Evolutionary conservation across 208 protist genomes (phyloP).

Genomic region (Acanthamoeba royreba): DNA sequence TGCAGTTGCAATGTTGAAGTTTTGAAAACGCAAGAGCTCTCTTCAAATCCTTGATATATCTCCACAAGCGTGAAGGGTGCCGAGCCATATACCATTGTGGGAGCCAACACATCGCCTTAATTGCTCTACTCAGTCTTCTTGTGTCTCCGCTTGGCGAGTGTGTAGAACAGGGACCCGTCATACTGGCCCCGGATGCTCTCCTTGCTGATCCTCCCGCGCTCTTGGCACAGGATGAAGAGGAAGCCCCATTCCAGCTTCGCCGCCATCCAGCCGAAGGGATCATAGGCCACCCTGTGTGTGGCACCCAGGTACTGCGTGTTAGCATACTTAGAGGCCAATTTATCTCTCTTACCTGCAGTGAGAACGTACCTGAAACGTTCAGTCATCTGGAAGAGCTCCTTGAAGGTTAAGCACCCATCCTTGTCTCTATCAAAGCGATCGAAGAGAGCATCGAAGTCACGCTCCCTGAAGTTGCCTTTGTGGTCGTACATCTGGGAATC

Average conservation of each 20-base stretch:
- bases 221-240: neutral
- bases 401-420: neutral
- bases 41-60: too few relatives aligned
- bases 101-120: too few relatives aligned
- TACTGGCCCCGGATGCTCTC: neutral
- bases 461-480: neutral
- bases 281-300: neutral
- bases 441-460: neutral
- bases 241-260: neutral
- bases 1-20: too few relatives aligned
- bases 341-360: neutral
- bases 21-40: too few relatives aligned
- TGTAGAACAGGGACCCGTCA: neutral
- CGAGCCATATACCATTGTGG: too few relatives aligned
- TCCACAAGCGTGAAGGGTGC: too few relatives aligned
- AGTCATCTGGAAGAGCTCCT: neutral
- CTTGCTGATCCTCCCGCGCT: neutral
- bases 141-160: neutral
- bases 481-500: conserved; percentile 26
- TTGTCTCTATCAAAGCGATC: neutral
- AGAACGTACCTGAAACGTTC: neutral
- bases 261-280: neutral
- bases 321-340: neutral
- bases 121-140: neutral
- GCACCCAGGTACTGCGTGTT: too few relatives aligned